Base-by-base conservation (phyloP, 2,329 filamentous ascomycete species). In the Aureobasidium melanogenum region DNA sequence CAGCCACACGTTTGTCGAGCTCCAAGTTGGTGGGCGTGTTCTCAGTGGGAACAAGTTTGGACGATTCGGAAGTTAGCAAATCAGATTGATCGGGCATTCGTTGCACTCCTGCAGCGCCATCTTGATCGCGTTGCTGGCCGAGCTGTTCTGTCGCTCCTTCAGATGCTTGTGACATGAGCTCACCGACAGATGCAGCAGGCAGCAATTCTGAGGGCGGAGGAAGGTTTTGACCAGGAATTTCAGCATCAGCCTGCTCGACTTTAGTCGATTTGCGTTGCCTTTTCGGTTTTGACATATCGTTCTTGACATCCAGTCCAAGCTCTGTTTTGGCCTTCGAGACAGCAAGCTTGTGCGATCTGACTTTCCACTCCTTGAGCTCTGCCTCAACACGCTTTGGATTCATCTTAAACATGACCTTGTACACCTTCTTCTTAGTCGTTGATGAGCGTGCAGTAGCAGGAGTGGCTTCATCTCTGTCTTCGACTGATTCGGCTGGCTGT, bases 1-100 rank as follows among this genome's bases (percentile, higher is more conserved):
- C 61, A 38, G 67, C 65, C 14, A 70, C 63, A 26, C 67, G 67
- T 9, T 64, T 62, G 39, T 65, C 41, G 12, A 48, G 26, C 24
- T 48, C 48, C 6, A 38, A 19, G 17, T 48, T 58, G 30, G 4
- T 22, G 2, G 19, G 19, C 17, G 22, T 36, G 28, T 57, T 26
- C 15, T 36, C 41, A 8, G 30, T 26, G 9, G 19, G 28, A 9
- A 10, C 8, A 9, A n/a, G 19, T 2, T 24, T 15, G 9, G 30
- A 4, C 14, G 34, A 5, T 17, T 38, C 8, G 19, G 22, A 2
- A 8, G n/a, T 14, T 26, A 30, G 41, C 32, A 14, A 2, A 10
- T 38, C 32, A 6, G 32, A 3, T n/a, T 55, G 51, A n/a, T 5
- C 14, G 6, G 28, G 12, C 2, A 14, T 8, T 22, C 15, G 28